A percentile compares a stretch with the other conserved stretches of the same genome.
Conservation (phyloP, 805 yeast species). For the Blastobotrys terrestris region DNA sequence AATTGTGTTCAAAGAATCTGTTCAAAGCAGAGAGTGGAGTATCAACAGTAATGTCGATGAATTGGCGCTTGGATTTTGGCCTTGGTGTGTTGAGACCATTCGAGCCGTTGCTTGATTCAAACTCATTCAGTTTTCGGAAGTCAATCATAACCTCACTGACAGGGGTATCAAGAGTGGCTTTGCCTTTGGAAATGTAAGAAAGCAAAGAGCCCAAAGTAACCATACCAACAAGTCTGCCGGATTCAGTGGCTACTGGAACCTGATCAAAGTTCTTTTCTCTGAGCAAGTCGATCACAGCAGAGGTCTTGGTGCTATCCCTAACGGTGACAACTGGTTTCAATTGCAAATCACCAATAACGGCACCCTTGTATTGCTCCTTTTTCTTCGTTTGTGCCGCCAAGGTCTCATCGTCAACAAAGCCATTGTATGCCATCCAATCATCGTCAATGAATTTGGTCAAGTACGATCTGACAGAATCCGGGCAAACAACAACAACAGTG, state of each 20-base stretch:
- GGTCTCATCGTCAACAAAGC: constrained; percentile 54
- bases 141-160: constrained; percentile 60
- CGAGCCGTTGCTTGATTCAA: constrained; percentile 44
- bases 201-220: constrained; percentile 70
- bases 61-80: constrained; percentile 56
- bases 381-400: constrained; percentile 34
- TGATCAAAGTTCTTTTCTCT: constrained; percentile 79
- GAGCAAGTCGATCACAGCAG: constrained; percentile 60
- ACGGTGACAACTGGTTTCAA: constrained; percentile 79
- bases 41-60: constrained; percentile 56
- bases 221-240: constrained; percentile 64
- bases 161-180: constrained; percentile 49
- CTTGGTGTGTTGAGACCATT: constrained; percentile 20
- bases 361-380: constrained; percentile 40
- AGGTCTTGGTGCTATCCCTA: constrained; percentile 49
- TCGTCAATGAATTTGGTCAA: constrained; percentile 84
- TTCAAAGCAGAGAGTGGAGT: constrained; percentile 65
- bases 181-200: constrained; percentile 57
- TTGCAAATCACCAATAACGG: constrained; percentile 61
- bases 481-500: constrained; percentile 72
- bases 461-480: constrained; percentile 82
- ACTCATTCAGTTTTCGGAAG: constrained; percentile 56
- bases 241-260: constrained; percentile 59
- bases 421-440: constrained; percentile 81
- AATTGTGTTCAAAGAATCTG: constrained; percentile 76